Conservation (phyloP, 177 flowering plant species). For the Telopea speciosissima region DNA sequence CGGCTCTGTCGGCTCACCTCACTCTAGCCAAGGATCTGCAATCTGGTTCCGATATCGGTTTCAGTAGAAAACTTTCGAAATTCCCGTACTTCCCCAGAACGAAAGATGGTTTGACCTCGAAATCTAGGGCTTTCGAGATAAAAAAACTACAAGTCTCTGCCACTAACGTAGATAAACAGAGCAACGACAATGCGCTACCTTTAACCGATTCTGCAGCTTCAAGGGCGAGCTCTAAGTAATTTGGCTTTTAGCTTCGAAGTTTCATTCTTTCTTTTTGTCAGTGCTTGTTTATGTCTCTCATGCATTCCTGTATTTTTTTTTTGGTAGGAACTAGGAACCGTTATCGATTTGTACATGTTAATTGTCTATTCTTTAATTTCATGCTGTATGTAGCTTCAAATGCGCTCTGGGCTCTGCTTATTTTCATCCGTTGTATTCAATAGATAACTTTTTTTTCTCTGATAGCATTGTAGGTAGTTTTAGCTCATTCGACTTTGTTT, state of each 20-base stretch:
- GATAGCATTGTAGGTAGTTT: too few relatives aligned
- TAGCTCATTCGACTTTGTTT: too few relatives aligned
- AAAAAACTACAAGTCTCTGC: constrained; percentile 14
- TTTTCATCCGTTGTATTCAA: neutral
- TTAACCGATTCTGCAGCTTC: constrained; percentile 10
- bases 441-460: too few relatives aligned
- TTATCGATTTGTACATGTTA: too few relatives aligned
- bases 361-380: too few relatives aligned
- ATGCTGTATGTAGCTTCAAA: neutral
- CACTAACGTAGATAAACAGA: constrained; percentile 5
- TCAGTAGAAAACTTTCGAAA: neutral
- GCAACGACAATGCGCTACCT: constrained; percentile 10
- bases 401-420: neutral
- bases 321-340: too few relatives aligned
- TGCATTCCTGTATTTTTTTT: neutral
- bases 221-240: constrained; percentile 15
- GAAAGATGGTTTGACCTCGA: neutral
- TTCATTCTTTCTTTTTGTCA: neutral
- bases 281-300: neutral
- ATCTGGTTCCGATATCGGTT: constrained; percentile 6
- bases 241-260: neutral
- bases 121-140: constrained; percentile 5
- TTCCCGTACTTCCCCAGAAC: neutral
- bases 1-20: constrained; percentile 9
- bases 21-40: constrained; percentile 8